Evolutionary conservation across 176 grass and related monocot species (phyloP).

Genomic region (Carex kokanica): DNA sequence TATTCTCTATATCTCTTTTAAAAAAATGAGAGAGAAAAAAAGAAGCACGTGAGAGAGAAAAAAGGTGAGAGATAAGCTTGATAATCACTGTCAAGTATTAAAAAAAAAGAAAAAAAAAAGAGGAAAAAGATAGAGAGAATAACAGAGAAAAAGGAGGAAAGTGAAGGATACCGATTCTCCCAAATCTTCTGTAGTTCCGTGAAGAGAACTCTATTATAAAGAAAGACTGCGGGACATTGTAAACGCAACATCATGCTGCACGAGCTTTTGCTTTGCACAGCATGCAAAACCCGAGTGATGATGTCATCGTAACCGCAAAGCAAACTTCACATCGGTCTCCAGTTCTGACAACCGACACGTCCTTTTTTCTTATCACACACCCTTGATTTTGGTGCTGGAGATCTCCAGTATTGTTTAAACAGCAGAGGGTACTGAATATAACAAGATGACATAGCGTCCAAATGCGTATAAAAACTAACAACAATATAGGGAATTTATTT

Average conservation of each 20-base stretch:
- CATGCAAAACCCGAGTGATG: not conserved
- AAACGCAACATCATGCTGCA: not conserved
- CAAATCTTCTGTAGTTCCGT: not conserved
- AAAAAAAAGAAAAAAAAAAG: no score
- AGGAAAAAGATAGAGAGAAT: no score
- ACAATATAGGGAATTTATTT: not conserved
- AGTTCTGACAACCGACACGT: not conserved
- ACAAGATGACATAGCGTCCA: slow-evolving; percentile 7
- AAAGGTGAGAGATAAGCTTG: no score
- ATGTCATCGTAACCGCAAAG: slow-evolving; percentile 26
- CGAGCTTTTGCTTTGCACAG: not conserved
- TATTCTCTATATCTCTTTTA: no score
- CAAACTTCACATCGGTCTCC: not conserved
- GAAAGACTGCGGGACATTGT: not conserved
- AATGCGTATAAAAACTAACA: not conserved
- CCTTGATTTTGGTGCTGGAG: not conserved
- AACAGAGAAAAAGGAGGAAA: no score
- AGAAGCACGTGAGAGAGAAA: no score
- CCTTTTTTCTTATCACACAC: not conserved
- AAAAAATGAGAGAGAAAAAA: no score
- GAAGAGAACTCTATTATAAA: not conserved
- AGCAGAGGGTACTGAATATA: not conserved
- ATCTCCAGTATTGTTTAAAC: not conserved
- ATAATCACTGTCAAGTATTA: no score
- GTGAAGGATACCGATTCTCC: not conserved